Evolutionary conservation across 2,329 filamentous ascomycete species (phyloP), one percentile per base, ranked within the genome.

Genomic region (Alternaria panax): DNA sequence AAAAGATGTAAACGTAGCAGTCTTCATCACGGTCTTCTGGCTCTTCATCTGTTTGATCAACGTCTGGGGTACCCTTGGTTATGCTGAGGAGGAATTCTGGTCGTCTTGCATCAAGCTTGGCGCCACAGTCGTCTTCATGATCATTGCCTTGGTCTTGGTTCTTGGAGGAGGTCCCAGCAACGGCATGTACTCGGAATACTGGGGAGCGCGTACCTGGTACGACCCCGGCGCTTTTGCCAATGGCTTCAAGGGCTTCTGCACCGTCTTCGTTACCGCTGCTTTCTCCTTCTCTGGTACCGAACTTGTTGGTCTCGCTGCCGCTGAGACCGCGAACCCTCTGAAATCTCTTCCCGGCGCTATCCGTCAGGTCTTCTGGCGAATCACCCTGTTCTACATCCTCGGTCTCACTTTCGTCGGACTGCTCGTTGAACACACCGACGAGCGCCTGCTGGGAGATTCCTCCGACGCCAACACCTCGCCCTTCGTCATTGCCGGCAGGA

Each of bases 261-360:
- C 82, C 59, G 86, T 88, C 43, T 88, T 89, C 68, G 86, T 88
- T 57, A 88, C 86, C 27, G 86, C 86, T 18, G 85, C 86, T 3
- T 89, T 89, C 66, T 81, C 86, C 47, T 89, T 88, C 73, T 82
- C 84, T 43, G 87, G 87, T 64, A 88, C 86, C 24, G 87, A 89
- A 74, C 77, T 89, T 36, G 85, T 87, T 42, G 87, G 86, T 71
- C 78, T 88, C 43, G 85, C 85, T 24, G 85, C 86, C 38, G 86
- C 86, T 22, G 86, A 88, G 73, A 85, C 85, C 9, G 79, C 78
- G 20, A 85, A 87, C 63, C 86, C 86, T 34, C 79, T 81, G 58
- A 86, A 80, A 66, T 77, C 78, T 6, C 75, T 83, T 27, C 81
- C 81, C 4, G 73, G 74, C 59, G 81, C 81, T 38, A 76, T 80